These are phyloP conservation scores for Brasilioporus rufonigricans DNA, from an alignment of 768 basidiomycete genomes.

Conservation along the genomic window DNA sequence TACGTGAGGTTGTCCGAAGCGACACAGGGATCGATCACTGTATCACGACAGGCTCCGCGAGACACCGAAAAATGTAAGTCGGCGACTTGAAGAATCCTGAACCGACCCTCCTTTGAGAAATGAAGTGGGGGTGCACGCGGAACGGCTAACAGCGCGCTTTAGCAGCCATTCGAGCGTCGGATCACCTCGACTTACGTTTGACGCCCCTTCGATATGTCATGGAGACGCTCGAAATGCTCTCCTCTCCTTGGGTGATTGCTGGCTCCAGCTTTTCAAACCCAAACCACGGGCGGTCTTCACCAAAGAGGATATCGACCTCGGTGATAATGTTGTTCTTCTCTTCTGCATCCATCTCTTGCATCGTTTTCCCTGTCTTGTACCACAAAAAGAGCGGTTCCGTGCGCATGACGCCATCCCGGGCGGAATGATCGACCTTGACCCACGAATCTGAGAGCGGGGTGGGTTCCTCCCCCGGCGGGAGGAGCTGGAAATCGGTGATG, in stretches of 20 bases:
- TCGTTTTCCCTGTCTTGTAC: constrained; percentile 71
- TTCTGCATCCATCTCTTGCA: constrained; percentile 54
- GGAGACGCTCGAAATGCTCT: constrained; percentile 52
- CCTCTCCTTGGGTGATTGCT: constrained; percentile 46
- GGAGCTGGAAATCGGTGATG: constrained; percentile 68
- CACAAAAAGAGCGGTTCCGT: constrained; percentile 66
- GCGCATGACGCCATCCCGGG: constrained; percentile 60
- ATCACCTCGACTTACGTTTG: constrained; percentile 50
- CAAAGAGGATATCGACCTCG: constrained; percentile 88
- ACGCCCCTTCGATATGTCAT: constrained; percentile 71
- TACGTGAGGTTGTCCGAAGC: constrained; percentile 78
- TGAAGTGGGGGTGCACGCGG: constrained; percentile 77
- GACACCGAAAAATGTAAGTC: constrained; percentile 92
- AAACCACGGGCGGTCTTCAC: constrained; percentile 80
- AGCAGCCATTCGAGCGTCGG: not conserved
- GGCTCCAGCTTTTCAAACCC: constrained; percentile 77
- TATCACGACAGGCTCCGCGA: constrained; percentile 75
- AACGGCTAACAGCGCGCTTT: constrained; percentile 40
- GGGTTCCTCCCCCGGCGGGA: constrained; percentile 54
- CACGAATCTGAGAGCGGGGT: constrained; percentile 50
- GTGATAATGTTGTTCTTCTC: constrained; percentile 71
- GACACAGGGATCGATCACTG: constrained; percentile 46
- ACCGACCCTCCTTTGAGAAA: constrained; percentile 79
- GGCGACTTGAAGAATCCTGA: constrained; percentile 88
- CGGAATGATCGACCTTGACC: constrained; percentile 60